Evolutionary conservation across 345 rosid genomes (phyloP), one percentile per base, ranked within the genome.

Genomic region (Brassica rapa): DNA sequence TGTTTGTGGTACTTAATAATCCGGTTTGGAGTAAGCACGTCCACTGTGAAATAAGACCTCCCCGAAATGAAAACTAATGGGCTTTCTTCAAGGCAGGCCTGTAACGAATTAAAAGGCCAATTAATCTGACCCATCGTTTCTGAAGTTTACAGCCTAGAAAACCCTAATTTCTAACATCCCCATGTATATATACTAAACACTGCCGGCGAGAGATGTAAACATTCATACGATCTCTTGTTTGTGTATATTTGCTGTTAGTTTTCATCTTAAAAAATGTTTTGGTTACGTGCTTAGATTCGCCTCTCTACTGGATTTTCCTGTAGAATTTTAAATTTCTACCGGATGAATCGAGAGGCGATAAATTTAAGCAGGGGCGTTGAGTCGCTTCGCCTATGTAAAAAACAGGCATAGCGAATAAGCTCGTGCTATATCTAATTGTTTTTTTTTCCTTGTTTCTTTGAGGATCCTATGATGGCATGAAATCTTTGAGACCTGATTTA

Each of bases 401-500:
- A 75, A 0, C 83, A 57, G 83, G 71, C 76, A 64, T 75, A 80
- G 79, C 83, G 83, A 75, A 80, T 75, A 80, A 74, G 82, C 79
- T 80, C 66, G 65, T 80, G 82, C 82, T 33, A 74, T 6, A 80
- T 68, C 14, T 61, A 0, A 6, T 33, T 27, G 6, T 1, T 21
- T 46, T 61, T 10, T 27, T 27, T 27, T 27, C 4, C 29, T 4
- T 27, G 29, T 27, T 27, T 27, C 30, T 27, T 27, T 27, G 30
- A 27, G 71, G 75, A 80, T 80, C 83, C 79, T 4, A 41, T 80
- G 83, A 80, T 80, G 83, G 83, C 72, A 74, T 80, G 39, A 39
- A 80, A 74, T 80, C 83, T 80, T 80, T 80, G 83, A 80, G 83
- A 74, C 75, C 83, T 80, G 83, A 74, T 74, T 74, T 29, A 14